Evolutionary conservation across 2,329 filamentous ascomycete species (phyloP), one percentile per base, ranked within the genome.

Genomic region (Trichoderma brevicompactum): DNA sequence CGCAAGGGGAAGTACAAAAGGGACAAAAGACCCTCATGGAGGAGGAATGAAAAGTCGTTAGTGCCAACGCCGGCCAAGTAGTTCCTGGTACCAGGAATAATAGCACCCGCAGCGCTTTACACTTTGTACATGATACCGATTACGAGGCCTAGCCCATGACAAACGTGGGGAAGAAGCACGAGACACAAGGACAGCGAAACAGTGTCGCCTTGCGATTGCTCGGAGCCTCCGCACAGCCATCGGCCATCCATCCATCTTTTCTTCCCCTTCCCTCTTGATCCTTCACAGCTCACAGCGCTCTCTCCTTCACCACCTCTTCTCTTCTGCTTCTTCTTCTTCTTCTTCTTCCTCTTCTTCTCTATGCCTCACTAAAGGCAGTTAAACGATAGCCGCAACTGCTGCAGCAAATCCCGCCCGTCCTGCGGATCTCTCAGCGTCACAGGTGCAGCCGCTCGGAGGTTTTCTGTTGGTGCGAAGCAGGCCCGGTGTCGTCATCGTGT

Each of bases 121-220:
- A 9, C 32, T n/a, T 34, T 9, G 58, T 61, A 61, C 15, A 28
- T 36, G 34, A 46, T 61, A 61, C 58, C n/a, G 36, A 50, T 61
- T 61, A 61, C 58, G 58, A 52, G 23, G 46, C 13, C 36, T 28
- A 50, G 56, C 34, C 46, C 48, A 43, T 44, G 60, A 40, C 60
- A n/a, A 43, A 64, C 60, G 60, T 55, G 49, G 60, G 60, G 60
- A 63, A 63, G 59, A 46, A 52, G 60, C 38, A 61, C 41, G 58
- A 61, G 58, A 50, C 58, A 61, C 56, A 32, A 41, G 48, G 48
- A 61, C 46, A 53, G 17, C 56, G 23, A 28, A 28, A 28, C 23
- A 28, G 23, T 28, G 23, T 28, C 23, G 23, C 23, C 23, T 2
- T 28, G 23, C 23, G 23, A 28, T 28, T 28, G 2, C 23, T 28